phyloP scores from a whole-genome alignment of 2,329 filamentous ascomycete genomes.

The Colletotrichum lupini region DNA sequence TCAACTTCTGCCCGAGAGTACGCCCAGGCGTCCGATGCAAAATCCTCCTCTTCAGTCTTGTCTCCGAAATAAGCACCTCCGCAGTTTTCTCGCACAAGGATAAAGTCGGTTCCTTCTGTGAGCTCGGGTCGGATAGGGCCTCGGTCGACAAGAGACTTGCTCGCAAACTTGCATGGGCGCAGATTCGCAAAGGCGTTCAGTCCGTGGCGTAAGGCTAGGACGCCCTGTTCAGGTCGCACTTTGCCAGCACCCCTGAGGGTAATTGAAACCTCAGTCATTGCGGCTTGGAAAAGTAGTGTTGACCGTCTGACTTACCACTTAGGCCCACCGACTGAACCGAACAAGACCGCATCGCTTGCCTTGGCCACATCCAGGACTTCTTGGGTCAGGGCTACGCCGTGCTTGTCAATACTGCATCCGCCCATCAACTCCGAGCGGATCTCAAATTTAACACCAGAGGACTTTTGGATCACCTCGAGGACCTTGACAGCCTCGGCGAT shows the following conservation, averaged over 20 bases:
- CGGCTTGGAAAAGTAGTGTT: neutral
- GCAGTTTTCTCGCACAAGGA: slow-evolving; percentile 62
- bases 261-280: neutral
- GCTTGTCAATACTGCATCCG: neutral
- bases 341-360: neutral
- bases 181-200: neutral
- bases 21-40: slow-evolving; percentile 59
- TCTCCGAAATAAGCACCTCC: slow-evolving; percentile 62
- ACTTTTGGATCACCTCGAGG: neutral
- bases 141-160: neutral
- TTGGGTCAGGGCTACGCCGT: neutral
- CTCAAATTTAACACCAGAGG: neutral
- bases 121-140: neutral
- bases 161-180: neutral
- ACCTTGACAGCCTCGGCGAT: neutral
- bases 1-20: slow-evolving; percentile 59
- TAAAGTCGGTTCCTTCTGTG: slow-evolving; percentile 55
- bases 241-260: neutral
- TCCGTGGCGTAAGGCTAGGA: neutral
- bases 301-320: neutral
- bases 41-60: slow-evolving; percentile 55
- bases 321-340: neutral
- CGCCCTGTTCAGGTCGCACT: neutral
- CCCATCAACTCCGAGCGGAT: neutral
- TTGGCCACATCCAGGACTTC: neutral